A percentile compares a stretch with the other conserved stretches of the same genome.
Evolutionary conservation across 257 asterid species (phyloP).

Genomic region (Solanum corneliomulleri): DNA sequence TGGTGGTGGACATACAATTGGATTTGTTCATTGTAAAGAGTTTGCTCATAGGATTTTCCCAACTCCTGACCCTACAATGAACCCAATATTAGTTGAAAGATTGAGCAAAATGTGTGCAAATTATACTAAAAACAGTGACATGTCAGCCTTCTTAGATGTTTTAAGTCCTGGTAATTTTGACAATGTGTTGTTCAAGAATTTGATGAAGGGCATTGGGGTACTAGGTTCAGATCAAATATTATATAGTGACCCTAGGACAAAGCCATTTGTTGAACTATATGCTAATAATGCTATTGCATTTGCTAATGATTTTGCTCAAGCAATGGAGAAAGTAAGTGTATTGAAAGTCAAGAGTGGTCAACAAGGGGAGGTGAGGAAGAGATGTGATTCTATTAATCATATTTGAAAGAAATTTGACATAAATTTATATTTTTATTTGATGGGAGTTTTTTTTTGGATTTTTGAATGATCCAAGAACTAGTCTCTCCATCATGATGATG

Average conservation of each 20-base stretch:
- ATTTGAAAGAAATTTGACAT: not conserved
- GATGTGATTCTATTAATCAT: slow-evolving; percentile 55
- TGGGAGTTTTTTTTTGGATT: not conserved
- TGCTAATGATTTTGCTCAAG: slow-evolving; percentile 39
- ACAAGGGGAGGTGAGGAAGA: slow-evolving; percentile 68
- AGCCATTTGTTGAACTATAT: slow-evolving; percentile 54
- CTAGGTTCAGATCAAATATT: slow-evolving; percentile 49
- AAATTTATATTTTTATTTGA: not conserved
- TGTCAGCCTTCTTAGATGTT: slow-evolving; percentile 71
- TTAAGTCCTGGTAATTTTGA: slow-evolving; percentile 83
- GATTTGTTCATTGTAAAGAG: slow-evolving; percentile 68
- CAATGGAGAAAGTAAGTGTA: slow-evolving; percentile 50
- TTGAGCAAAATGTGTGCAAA: slow-evolving; percentile 41
- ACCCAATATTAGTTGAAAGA: slow-evolving; percentile 41
- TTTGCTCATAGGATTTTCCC: slow-evolving; percentile 48
- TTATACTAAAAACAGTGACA: slow-evolving; percentile 14
- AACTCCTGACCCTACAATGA: slow-evolving; percentile 43
- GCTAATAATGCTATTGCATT: slow-evolving; percentile 52
- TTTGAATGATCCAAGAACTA: not conserved
- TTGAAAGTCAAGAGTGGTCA: slow-evolving; percentile 39
- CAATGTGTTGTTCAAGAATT: slow-evolving; percentile 42
- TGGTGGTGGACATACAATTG: slow-evolving; percentile 73
- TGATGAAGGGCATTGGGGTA: slow-evolving; percentile 46
- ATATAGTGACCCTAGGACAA: slow-evolving; percentile 50
- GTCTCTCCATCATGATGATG: not conserved